A percentile compares a stretch with the other conserved stretches of the same genome.
phyloP scores from a whole-genome alignment of 2,329 filamentous ascomycete species.

The Blumeria graminis region DNA sequence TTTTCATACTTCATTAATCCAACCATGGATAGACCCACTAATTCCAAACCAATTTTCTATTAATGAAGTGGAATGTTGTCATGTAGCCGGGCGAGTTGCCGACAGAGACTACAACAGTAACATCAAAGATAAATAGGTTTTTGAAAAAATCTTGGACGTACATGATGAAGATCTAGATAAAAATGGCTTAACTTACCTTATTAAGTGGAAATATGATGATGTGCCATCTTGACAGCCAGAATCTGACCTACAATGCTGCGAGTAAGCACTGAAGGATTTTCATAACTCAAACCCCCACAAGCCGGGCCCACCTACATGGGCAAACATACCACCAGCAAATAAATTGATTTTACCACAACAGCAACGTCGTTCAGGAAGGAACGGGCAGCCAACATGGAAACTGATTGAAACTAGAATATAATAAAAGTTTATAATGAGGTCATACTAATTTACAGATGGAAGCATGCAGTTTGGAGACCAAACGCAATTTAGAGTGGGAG shows the following conservation, averaged over 20 bases:
- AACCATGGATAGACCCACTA: neutral
- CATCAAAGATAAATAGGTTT: neutral
- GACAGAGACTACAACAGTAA: constrained; percentile 1
- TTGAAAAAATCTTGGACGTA: constrained; percentile 21
- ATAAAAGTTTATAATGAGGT: neutral
- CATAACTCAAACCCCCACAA: neutral
- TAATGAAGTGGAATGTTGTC: neutral
- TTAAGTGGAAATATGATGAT: neutral
- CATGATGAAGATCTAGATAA: constrained; percentile 28
- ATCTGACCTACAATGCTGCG: neutral
- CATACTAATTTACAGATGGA: no score
- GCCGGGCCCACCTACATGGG: neutral
- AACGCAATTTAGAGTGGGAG: no score
- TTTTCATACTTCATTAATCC: neutral
- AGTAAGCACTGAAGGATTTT: neutral
- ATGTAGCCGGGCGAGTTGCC: neutral
- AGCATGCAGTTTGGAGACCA: no score
- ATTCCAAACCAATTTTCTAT: neutral
- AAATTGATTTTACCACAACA: neutral
- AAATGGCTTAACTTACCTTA: neutral
- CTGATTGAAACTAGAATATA: neutral
- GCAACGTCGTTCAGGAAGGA: neutral
- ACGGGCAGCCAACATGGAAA: neutral
- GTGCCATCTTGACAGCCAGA: neutral
- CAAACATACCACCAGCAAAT: neutral